Conservation (phyloP, 202 grass and related monocot species). For the Panicum hallii region DNA sequence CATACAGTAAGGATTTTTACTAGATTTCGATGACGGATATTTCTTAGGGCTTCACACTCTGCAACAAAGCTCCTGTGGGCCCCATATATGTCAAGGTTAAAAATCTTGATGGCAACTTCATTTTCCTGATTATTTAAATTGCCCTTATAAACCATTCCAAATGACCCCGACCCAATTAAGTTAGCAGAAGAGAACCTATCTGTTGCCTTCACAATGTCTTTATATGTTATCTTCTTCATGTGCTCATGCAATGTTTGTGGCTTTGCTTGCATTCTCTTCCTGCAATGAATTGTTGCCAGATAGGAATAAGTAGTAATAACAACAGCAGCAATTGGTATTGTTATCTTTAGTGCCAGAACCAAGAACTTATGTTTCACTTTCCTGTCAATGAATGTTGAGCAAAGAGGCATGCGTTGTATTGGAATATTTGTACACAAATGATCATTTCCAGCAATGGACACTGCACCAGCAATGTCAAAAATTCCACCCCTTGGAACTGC, state of each 20-base stretch:
- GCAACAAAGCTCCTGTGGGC: too few species aligned
- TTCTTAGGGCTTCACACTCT: too few species aligned
- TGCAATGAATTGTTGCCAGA: not conserved
- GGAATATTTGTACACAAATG: slow-evolving; percentile 38
- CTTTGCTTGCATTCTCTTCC: slow-evolving; percentile 14
- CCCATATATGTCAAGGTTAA: too few species aligned
- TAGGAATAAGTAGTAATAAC: not conserved
- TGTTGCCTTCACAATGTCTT: too few species aligned
- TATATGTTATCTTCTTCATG: too few species aligned
- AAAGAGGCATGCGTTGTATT: not conserved
- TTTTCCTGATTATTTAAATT: too few species aligned
- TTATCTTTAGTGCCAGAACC: not conserved
- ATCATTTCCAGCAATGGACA: slow-evolving; percentile 49
- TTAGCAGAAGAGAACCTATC: too few species aligned
- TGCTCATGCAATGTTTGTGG: not conserved
- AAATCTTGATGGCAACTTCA: too few species aligned
- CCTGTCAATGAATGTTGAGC: not conserved
- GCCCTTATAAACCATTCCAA: too few species aligned
- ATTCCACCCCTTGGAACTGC: not conserved
- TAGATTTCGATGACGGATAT: too few species aligned
- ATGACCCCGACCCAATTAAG: too few species aligned
- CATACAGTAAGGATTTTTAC: too few species aligned
- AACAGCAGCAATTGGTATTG: not conserved
- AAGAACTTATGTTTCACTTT: not conserved
- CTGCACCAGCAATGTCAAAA: slow-evolving; percentile 40